Evolutionary conservation across 345 rosid genomes (phyloP), one percentile per base, ranked within the genome.

Genomic region (Citrus inodora): DNA sequence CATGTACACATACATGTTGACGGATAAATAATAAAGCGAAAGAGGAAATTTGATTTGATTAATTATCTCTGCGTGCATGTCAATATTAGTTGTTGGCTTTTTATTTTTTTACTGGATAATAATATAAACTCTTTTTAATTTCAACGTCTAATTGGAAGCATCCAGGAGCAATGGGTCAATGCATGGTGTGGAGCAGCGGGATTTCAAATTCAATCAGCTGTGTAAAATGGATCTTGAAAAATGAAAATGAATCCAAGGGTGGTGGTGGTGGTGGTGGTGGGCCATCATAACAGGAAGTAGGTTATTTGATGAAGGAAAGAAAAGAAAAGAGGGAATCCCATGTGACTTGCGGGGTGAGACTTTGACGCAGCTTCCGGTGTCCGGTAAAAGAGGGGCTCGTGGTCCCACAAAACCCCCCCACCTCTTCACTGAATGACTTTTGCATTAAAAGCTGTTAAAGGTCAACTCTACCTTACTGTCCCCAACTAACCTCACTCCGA

Each of bases 391-490:
- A 61, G 62, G 73, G 63, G 27, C 66, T 69, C 9, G 0, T 0
- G 82, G 72, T 28, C 86, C 85, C 82, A 58, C 72, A 5, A 4
- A 21, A 5, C 3, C 1, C 58, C 1, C 58, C 66, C 30, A 62
- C 70, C 59, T 62, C 78, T 46, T 46, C 46, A 24, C 72, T 73
- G 48, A 73, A 73, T 25, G 85, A 74, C 88, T 78, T 86, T 83
- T 80, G 83, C 78, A 81, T 82, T 75, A 83, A 89, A 89, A 84
- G 83, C 70, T 72, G 81, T 27, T 33, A 79, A 65, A 79, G 85
- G 94, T 89, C 92, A 89, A 88, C 94, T 81, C 86, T 78, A 32
- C 86, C 89, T 71, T 80, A 76, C 87, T 87, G 90, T 90, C 87
- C 73, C 89, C 91, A 81, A 82, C 92, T 53, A 71, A 32, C 17